Percentiles rank a stretch among this genome's conserved stretches.
These are phyloP conservation scores for baker's yeast (Saccharomyces cerevisiae) DNA, from an alignment of 805 yeast species.

Conservation along the genomic window DNA sequence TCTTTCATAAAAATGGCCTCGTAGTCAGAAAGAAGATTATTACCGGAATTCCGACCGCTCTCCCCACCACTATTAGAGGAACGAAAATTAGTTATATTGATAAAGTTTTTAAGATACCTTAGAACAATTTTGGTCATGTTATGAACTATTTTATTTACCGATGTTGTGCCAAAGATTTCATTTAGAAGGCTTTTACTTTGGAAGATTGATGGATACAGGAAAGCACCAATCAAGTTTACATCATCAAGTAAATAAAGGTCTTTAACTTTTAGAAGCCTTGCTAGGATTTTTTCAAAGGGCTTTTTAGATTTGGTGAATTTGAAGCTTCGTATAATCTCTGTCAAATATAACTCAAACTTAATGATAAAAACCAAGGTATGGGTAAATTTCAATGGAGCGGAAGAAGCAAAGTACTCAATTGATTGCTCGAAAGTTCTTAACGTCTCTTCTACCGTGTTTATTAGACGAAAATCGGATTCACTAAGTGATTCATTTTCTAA, in stretches of 20 bases:
- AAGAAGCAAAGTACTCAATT: slow-evolving; percentile 3
- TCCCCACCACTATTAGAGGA: neutral
- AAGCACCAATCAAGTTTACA: slow-evolving; percentile 5
- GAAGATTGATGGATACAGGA: slow-evolving; percentile 6
- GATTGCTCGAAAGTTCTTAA: slow-evolving; percentile 3
- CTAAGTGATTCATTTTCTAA: slow-evolving; percentile 9
- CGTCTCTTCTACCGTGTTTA: slow-evolving; percentile 1
- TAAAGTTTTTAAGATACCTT: slow-evolving; percentile 1
- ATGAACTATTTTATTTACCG: slow-evolving; percentile 4
- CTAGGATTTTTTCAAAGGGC: slow-evolving; percentile 2
- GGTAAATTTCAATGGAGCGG: slow-evolving; percentile 4
- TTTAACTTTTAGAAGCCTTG: neutral
- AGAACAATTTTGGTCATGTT: slow-evolving; percentile 1
- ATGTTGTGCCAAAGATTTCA: slow-evolving; percentile 3
- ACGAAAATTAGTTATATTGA: neutral
- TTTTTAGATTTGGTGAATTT: slow-evolving; percentile 1
- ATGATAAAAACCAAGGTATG: slow-evolving; percentile 1
- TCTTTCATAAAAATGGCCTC: neutral
- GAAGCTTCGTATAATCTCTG: neutral
- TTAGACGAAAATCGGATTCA: slow-evolving; percentile 5
- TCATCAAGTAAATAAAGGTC: neutral
- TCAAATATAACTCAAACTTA: slow-evolving; percentile 4
- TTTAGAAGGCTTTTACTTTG: neutral
- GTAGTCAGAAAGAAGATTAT: neutral
- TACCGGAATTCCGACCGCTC: neutral